phyloP scores from a whole-genome alignment of 345 rosid species.

The Pugionium cornutum region DNA sequence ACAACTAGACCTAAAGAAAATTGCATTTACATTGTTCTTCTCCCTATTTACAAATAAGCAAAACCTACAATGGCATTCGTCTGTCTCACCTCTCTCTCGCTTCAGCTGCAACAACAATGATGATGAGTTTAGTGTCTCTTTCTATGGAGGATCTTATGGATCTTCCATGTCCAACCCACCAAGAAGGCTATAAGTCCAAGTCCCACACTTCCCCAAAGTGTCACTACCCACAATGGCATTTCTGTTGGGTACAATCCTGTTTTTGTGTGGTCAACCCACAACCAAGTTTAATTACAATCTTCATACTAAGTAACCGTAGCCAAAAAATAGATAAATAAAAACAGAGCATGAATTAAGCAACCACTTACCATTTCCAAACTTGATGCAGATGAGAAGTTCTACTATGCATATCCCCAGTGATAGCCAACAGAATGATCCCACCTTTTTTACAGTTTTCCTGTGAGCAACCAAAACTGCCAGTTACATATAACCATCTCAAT shows the following conservation, averaged over 20 bases:
- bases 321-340: background rate
- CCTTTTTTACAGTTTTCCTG: constrained; percentile 87
- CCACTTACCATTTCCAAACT: constrained; percentile 85
- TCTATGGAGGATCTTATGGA: constrained; percentile 55
- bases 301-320: background rate
- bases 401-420: constrained; percentile 93
- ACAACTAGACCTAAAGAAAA: constrained; percentile 40
- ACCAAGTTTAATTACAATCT: constrained; percentile 2
- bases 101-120: background rate
- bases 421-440: constrained; percentile 97
- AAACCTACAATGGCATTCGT: constrained; percentile 34
- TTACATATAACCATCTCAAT: background rate
- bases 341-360: constrained; percentile 17
- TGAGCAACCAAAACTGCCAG: constrained; percentile 11
- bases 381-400: constrained; percentile 95
- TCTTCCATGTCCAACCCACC: constrained; percentile 76
- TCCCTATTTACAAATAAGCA: constrained; percentile 36
- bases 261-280: background rate
- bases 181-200: constrained; percentile 55
- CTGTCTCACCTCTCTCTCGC: constrained; percentile 35
- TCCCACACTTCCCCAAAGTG: constrained; percentile 73
- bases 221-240: constrained; percentile 80
- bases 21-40: constrained; percentile 42
- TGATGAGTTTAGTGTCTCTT: constrained; percentile 58
- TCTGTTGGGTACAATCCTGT: constrained; percentile 82